These are phyloP conservation scores for Hypoxylon rubiginosum DNA, from an alignment of 2,329 filamentous ascomycete species.

Conservation along the genomic window DNA sequence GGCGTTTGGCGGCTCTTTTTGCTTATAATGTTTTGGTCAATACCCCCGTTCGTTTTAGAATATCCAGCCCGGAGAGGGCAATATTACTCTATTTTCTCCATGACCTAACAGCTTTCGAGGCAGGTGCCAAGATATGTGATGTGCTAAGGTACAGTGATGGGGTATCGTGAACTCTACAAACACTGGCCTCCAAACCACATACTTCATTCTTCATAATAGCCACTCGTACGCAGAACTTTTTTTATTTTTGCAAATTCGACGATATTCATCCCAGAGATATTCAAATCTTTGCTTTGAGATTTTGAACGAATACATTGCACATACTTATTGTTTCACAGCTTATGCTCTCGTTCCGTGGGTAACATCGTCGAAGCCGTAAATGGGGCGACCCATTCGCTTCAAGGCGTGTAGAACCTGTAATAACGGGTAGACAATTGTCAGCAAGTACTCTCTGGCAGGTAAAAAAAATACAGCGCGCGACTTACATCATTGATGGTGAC, in stretches of 20 bases:
- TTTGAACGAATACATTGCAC: neutral
- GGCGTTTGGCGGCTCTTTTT: conserved; percentile 24
- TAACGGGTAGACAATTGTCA: conserved; percentile 15
- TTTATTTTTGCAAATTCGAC: neutral
- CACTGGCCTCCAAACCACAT: neutral
- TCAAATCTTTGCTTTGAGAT: neutral
- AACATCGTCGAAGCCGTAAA: conserved; percentile 70
- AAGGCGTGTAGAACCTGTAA: conserved; percentile 68
- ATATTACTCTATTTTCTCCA: conserved; percentile 6
- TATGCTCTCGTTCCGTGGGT: neutral
- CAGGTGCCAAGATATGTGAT: neutral
- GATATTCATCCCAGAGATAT: neutral
- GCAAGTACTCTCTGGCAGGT: neutral
- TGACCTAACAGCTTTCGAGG: conserved; percentile 6
- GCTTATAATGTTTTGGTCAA: conserved; percentile 28
- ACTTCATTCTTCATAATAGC: neutral
- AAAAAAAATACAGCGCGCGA: conserved; percentile 28
- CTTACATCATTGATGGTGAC: conserved; percentile 73
- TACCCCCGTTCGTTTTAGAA: conserved; percentile 41
- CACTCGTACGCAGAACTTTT: neutral
- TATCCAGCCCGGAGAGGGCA: conserved; percentile 17
- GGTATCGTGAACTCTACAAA: conserved; percentile 19
- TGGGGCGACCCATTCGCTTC: conserved; percentile 61
- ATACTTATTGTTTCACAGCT: neutral
- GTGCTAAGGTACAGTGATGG: conserved; percentile 5